Evolutionary conservation across 2,329 filamentous ascomycete genomes (phyloP).

Genomic region (Bipolaris cookei): DNA sequence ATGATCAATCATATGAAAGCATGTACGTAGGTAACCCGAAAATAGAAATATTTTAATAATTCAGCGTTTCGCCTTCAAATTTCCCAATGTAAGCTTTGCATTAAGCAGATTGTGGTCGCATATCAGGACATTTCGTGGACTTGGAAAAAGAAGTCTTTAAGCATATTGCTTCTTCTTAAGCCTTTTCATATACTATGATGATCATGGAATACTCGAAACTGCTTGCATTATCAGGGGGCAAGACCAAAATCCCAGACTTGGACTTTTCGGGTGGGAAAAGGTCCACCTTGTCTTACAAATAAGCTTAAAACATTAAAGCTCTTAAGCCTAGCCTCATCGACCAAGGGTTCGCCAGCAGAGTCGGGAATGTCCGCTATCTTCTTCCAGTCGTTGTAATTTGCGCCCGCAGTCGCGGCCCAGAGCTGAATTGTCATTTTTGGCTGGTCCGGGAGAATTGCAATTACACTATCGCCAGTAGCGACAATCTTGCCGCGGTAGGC

Average conservation of each 20-base stretch:
- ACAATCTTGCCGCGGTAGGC: conserved; percentile 44
- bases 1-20: too few relatives aligned
- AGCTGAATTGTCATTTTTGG: conserved; percentile 38
- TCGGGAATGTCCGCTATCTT: conserved; percentile 40
- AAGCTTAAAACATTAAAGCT: conserved; percentile 38
- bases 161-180: too few relatives aligned
- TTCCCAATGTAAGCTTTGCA: too few relatives aligned
- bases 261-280: conserved; percentile 41
- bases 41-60: too few relatives aligned
- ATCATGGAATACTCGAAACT: not conserved
- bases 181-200: accelerated
- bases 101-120: too few relatives aligned
- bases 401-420: conserved; percentile 39
- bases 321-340: conserved; percentile 40
- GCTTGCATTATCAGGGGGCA: not conserved
- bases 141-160: too few relatives aligned
- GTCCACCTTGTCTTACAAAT: conserved; percentile 45
- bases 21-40: too few relatives aligned
- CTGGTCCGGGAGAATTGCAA: conserved; percentile 42
- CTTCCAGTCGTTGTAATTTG: conserved; percentile 40
- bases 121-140: too few relatives aligned
- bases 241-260: conserved; percentile 47
- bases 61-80: too few relatives aligned
- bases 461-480: conserved; percentile 32
- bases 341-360: conserved; percentile 40